Evolutionary conservation across 768 basidiomycete species (phyloP).

Genomic region (Lentinula boryana): DNA sequence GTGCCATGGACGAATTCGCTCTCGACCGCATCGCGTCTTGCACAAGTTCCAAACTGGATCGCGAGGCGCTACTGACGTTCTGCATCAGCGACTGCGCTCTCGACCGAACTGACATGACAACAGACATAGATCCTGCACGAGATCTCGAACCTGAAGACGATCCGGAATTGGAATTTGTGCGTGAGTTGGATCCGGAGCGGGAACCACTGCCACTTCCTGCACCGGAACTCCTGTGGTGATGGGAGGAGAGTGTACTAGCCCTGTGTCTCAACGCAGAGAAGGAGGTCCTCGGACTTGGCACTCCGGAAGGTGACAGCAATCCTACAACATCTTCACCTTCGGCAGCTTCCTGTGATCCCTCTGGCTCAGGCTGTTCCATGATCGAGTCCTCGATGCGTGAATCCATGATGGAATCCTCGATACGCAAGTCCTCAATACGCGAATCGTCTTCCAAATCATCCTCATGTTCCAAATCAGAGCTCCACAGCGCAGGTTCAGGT

Average conservation of each 20-base stretch:
- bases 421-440: constrained; percentile 14
- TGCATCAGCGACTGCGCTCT: constrained; percentile 65
- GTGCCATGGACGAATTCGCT: constrained; percentile 63
- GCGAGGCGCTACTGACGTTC: constrained; percentile 52
- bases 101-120: constrained; percentile 41
- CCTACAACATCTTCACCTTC: constrained; percentile 61
- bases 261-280: constrained; percentile 34
- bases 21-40: constrained; percentile 41
- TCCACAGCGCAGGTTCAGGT: constrained; percentile 6
- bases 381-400: constrained; percentile 20
- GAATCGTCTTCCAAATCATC: constrained; percentile 23
- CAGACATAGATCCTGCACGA: constrained; percentile 39
- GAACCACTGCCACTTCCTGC: constrained; percentile 24
- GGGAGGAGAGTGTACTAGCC: constrained; percentile 25
- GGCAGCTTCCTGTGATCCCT: constrained; percentile 52
- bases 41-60: constrained; percentile 55
- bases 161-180: constrained; percentile 25
- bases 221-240: constrained; percentile 23
- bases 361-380: constrained; percentile 40
- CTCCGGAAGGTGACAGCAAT: constrained; percentile 34
- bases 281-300: constrained; percentile 46
- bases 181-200: constrained; percentile 11
- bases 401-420: constrained; percentile 8
- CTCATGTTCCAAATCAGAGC: constrained; percentile 23
- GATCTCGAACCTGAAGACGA: constrained; percentile 38